Evolutionary conservation across 179 eudicot species (phyloP), one percentile per base, ranked within the genome.

Genomic region (Heliamphora pulchella): DNA sequence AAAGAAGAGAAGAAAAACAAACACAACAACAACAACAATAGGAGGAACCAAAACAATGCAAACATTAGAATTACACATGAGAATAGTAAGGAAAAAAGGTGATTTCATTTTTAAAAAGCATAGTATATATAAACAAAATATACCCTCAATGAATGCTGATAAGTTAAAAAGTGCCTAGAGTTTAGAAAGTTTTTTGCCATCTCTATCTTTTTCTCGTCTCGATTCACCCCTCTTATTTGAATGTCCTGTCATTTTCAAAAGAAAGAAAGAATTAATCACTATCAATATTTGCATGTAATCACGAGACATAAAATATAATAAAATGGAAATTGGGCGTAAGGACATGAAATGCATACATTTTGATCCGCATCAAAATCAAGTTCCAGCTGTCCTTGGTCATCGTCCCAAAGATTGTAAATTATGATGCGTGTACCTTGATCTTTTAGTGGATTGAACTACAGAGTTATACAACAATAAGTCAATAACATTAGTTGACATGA

Each of bases 361-460:
- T 66, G 74, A 90, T 92, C 94, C 9, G 86, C 62, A 64, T 91
- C 93, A 79, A 92, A 92, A 82, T 92, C 97, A 39, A 92, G 89
- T 78, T 92, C 97, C 18, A 78, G 79, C 46, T 78, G 81, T 81
- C 87, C 91, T 81, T 80, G 48, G 20, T 91, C 97, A 59, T 92
- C 97, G 83, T 91, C 92, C 97, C 97, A 92, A 1, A 92, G 91
- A 81, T 91, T 91, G 84, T 91, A 92, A 44, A 91, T 87, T 53
- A 92, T 80, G 20, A 91, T 85, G 20, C 90, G 87, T 11, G 97
- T 91, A 18, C 94, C 97, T 79, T 89, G 93, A 71, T 83, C 85
- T 64, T 80, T 81, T 20, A 92, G 43, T 5, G 67, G 81, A 70
- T 90, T 78, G 76, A 92, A 87, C 97, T 92, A 54, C 65, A 79